Conservation (phyloP, 1,139 yeast genomes). For the Saccharomyces pastorianus region DNA sequence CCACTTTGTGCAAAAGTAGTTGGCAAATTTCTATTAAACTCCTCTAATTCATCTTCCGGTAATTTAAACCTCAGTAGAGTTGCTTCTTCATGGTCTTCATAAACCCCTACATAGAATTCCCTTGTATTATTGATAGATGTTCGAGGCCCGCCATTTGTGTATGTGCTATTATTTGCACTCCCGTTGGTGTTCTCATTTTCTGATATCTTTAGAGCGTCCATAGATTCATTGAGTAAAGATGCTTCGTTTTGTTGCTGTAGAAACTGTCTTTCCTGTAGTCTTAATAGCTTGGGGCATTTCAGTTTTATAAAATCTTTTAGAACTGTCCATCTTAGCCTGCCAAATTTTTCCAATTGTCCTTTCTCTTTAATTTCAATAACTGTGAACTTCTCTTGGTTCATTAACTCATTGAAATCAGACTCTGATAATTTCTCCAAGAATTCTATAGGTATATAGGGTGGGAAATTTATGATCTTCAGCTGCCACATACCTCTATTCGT, state of each 20-base stretch:
- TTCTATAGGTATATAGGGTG: constrained; percentile 27
- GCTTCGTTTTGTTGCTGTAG: not conserved
- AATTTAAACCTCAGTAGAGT: constrained; percentile 13
- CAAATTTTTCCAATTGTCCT: constrained; percentile 23
- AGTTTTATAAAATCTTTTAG: constrained; percentile 30
- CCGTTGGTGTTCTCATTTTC: constrained; percentile 8
- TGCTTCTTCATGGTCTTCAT: constrained; percentile 25
- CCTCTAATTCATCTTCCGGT: constrained; percentile 1
- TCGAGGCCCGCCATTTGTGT: constrained; percentile 1
- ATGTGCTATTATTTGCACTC: not conserved
- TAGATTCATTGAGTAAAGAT: constrained; percentile 1
- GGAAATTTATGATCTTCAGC: constrained; percentile 26
- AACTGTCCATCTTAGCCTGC: constrained; percentile 30
- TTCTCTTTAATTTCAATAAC: constrained; percentile 8
- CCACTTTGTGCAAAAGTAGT: not conserved
- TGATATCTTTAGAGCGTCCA: constrained; percentile 2
- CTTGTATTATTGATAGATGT: constrained; percentile 18
- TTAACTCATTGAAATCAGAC: constrained; percentile 2
- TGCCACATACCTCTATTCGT: constrained; percentile 31
- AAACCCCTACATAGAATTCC: constrained; percentile 32
- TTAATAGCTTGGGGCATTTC: constrained; percentile 26
- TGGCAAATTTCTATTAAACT: constrained; percentile 1
- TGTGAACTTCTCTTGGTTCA: constrained; percentile 5
- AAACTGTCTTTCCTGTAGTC: constrained; percentile 6
- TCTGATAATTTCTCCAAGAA: constrained; percentile 10